A percentile compares a stretch with the other conserved stretches of the same genome.
phyloP scores from a whole-genome alignment of 768 basidiomycete species.

The Vararia minispora region DNA sequence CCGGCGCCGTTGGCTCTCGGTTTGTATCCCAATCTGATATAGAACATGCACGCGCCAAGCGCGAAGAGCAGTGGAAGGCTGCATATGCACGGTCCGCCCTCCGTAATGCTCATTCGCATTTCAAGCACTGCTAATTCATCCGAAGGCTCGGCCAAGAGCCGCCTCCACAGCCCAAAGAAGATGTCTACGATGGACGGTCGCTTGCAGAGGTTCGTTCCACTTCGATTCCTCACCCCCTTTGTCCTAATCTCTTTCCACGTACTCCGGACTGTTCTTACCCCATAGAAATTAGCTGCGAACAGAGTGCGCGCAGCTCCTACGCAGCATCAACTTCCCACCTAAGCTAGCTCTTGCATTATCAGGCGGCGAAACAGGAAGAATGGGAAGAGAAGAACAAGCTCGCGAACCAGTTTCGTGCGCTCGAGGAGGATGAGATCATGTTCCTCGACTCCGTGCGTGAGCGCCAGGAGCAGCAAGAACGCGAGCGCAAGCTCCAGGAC shows the following conservation, averaged over 20 bases:
- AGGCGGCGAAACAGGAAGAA: conserved; percentile 88
- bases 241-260: conserved; percentile 2
- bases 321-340: conserved; percentile 15
- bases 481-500: conserved; percentile 60
- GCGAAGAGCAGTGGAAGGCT: conserved; percentile 84
- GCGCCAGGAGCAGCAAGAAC: conserved; percentile 66
- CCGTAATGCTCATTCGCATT: conserved; percentile 4
- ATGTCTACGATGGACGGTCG: conserved; percentile 74
- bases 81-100: conserved; percentile 66
- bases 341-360: too few species aligned
- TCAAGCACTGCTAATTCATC: conserved; percentile 5
- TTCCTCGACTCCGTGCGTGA: conserved; percentile 78
- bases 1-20: conserved; percentile 68
- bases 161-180: conserved; percentile 64
- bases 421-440: conserved; percentile 86
- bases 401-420: conserved; percentile 78
- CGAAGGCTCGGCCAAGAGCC: conserved; percentile 75
- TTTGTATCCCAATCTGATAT: conserved; percentile 76
- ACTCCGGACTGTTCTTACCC: background rate
- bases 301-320: conserved; percentile 36
- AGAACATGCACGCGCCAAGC: conserved; percentile 55
- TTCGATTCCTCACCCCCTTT: conserved; percentile 10
- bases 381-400: conserved; percentile 88
- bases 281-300: conserved; percentile 83
- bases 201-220: conserved; percentile 68